Evolutionary conservation across 768 basidiomycete genomes (phyloP).

Genomic region (Coprinopsis marcescibilis): DNA sequence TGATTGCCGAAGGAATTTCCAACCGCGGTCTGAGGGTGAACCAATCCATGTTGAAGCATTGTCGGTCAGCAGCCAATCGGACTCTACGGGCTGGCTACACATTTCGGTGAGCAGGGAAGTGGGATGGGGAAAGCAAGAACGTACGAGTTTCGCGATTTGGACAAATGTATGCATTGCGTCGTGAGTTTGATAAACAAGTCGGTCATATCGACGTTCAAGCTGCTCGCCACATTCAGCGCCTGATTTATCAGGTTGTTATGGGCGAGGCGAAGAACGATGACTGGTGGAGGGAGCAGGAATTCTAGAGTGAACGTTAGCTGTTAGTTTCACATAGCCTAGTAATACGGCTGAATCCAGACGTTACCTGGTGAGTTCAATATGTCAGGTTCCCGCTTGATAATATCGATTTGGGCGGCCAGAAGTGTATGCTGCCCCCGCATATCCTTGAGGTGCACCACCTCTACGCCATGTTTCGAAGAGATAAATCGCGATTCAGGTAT

Average conservation of each 20-base stretch:
- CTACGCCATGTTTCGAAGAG: slow-evolving; percentile 58
- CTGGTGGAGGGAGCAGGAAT: slow-evolving; percentile 47
- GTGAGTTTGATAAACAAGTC: slow-evolving; percentile 78
- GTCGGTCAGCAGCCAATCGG: slow-evolving; percentile 82
- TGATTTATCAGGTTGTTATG: slow-evolving; percentile 74
- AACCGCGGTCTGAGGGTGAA: slow-evolving; percentile 70
- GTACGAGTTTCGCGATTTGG: slow-evolving; percentile 46
- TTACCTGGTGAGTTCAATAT: slow-evolving; percentile 61
- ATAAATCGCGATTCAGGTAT: slow-evolving; percentile 74
- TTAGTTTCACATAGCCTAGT: slow-evolving; percentile 2
- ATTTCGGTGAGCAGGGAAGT: slow-evolving; percentile 6
- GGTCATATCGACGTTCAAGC: slow-evolving; percentile 80
- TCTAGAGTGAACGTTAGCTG: slow-evolving; percentile 28
- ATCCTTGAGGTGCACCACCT: slow-evolving; percentile 76
- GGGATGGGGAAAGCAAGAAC: slow-evolving; percentile 6
- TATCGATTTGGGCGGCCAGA: slow-evolving; percentile 70
- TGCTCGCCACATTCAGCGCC: slow-evolving; percentile 72
- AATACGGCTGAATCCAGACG: slow-evolving; percentile 24
- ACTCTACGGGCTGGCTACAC: slow-evolving; percentile 59
- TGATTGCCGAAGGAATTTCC: slow-evolving; percentile 81
- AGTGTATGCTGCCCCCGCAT: slow-evolving; percentile 74
- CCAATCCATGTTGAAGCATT: slow-evolving; percentile 82
- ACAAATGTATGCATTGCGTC: slow-evolving; percentile 70
- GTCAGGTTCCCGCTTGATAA: slow-evolving; percentile 61
- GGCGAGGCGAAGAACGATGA: slow-evolving; percentile 72